Evolutionary conservation across 2,329 filamentous ascomycete genomes (phyloP).

Genomic region (Colletotrichum sp.): DNA sequence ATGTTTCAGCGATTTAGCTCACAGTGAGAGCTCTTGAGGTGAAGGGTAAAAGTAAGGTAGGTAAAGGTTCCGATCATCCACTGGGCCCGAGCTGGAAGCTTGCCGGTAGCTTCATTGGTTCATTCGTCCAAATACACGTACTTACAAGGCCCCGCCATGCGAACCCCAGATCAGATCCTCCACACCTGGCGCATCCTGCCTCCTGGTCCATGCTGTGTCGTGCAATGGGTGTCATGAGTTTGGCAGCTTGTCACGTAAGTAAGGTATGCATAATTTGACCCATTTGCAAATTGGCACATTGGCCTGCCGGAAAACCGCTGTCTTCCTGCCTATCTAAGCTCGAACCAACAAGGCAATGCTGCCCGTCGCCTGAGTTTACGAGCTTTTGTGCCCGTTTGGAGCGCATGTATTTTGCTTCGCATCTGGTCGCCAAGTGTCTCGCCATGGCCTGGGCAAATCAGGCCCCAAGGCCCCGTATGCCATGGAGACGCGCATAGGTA

Average conservation of each 20-base stretch:
- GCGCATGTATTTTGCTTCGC: not conserved
- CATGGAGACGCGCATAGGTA: not conserved
- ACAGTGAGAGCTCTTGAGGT: not conserved
- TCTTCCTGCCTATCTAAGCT: not conserved
- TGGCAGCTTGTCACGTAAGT: not conserved
- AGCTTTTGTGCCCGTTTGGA: not conserved
- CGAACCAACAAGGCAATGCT: not conserved
- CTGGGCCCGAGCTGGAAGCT: not conserved
- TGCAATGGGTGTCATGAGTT: not conserved
- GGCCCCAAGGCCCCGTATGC: not conserved
- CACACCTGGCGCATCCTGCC: not conserved
- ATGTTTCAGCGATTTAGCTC: conserved; percentile 10
- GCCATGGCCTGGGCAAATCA: not conserved
- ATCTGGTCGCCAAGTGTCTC: not conserved
- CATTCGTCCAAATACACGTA: not conserved
- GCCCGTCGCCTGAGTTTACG: not conserved
- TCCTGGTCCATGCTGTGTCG: not conserved
- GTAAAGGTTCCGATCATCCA: not conserved
- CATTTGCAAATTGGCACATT: not conserved
- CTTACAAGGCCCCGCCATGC: not conserved
- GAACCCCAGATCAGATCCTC: not conserved
- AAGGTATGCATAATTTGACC: not conserved
- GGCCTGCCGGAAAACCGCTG: not conserved
- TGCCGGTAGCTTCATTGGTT: not conserved
- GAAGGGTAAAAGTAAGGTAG: not conserved